Conservation (phyloP, 2,329 filamentous ascomycete species). For the Daldinia eschscholtzii region DNA sequence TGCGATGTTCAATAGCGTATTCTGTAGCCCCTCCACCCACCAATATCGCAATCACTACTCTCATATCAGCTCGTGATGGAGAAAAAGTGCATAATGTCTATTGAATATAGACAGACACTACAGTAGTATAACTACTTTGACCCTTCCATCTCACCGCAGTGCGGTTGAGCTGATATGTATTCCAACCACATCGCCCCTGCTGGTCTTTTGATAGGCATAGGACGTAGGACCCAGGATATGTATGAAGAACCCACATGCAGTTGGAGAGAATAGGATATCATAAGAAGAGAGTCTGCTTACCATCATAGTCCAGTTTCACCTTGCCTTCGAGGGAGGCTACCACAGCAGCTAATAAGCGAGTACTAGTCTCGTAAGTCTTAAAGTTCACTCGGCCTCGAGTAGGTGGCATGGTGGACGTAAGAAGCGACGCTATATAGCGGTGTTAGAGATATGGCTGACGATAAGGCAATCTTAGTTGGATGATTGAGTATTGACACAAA, state of each 20-base stretch:
- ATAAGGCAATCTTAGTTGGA: background rate
- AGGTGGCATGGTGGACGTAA: conserved; percentile 58
- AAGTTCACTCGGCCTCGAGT: conserved; percentile 63
- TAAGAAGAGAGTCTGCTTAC: conserved; percentile 57
- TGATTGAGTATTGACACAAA: background rate
- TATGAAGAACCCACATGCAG: background rate
- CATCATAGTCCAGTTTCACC: conserved; percentile 70
- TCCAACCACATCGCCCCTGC: too few species aligned
- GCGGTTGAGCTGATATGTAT: background rate
- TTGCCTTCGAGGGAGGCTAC: conserved; percentile 66
- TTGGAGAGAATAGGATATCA: background rate
- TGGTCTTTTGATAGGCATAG: background rate
- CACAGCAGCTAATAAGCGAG: conserved; percentile 71
- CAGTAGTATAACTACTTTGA: background rate
- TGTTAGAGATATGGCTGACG: conserved; percentile 15
- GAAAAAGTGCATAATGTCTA: background rate
- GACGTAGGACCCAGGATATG: background rate
- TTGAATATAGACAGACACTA: background rate
- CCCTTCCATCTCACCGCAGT: background rate
- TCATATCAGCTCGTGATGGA: conserved; percentile 32
- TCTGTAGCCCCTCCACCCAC: conserved; percentile 53
- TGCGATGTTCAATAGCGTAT: conserved; percentile 55
- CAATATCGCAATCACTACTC: conserved; percentile 44
- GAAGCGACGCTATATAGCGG: conserved; percentile 13
- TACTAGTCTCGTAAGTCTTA: conserved; percentile 70